These are phyloP conservation scores for Musa balbisiana DNA, from an alignment of 202 grass and related monocot species.

Conservation along the genomic window DNA sequence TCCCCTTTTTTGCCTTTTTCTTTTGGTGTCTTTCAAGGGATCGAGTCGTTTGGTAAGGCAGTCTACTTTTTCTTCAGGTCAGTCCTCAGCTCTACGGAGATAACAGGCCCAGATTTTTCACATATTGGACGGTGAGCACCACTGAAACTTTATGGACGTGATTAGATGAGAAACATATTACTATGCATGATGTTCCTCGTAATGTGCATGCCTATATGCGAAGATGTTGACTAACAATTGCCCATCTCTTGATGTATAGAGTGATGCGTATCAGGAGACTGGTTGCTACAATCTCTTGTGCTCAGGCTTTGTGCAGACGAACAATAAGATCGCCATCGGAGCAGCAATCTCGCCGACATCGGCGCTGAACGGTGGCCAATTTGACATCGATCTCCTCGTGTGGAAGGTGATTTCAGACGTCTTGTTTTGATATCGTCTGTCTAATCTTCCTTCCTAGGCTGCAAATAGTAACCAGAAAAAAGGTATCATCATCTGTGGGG, in stretches of 20 bases:
- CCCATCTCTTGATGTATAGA: neutral
- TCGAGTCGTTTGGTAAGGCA: neutral
- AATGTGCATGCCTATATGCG: too few species aligned
- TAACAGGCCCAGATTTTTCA: constrained; percentile 7
- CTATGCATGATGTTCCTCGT: too few species aligned
- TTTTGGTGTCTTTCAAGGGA: neutral
- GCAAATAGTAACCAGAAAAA: neutral
- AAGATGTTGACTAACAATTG: neutral
- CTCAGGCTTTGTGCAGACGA: constrained; percentile 1
- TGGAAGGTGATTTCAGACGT: neutral
- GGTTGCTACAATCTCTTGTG: constrained; percentile 1
- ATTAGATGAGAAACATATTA: neutral
- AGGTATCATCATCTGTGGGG: too few species aligned
- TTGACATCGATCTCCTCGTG: neutral
- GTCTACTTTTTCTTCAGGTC: neutral
- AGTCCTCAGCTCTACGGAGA: constrained; percentile 5
- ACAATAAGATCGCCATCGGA: neutral
- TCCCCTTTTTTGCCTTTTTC: too few species aligned
- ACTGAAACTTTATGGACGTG: neutral
- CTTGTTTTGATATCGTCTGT: neutral
- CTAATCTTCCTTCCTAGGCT: too few species aligned
- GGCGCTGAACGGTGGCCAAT: neutral
- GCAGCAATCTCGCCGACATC: neutral
- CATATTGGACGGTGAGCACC: constrained; percentile 1
- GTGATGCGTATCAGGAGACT: neutral